phyloP scores from a whole-genome alignment of 495 filamentous ascomycete genomes.

The Lasiosphaeria miniovina region DNA sequence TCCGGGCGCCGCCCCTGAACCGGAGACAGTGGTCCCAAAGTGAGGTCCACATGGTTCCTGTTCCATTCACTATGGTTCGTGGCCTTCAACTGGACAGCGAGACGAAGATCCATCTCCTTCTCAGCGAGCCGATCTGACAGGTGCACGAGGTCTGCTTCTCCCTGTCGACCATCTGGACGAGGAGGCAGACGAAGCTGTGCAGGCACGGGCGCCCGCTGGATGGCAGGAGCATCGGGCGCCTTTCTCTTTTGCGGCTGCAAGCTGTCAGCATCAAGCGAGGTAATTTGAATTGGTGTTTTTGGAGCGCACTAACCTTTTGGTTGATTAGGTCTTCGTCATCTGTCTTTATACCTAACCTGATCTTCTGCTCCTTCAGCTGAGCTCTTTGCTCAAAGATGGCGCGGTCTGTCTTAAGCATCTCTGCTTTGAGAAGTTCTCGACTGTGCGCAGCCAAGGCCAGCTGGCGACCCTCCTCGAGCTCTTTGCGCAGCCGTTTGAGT shows the following conservation, averaged over 20 bases:
- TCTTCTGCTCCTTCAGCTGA: constrained; percentile 80
- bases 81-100: constrained; percentile 76
- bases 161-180: constrained; percentile 65
- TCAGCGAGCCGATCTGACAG: constrained; percentile 75
- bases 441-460: constrained; percentile 71
- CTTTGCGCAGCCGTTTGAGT: constrained; percentile 83
- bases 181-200: constrained; percentile 60
- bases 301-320: constrained; percentile 67
- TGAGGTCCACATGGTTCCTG: constrained; percentile 76
- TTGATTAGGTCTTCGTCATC: constrained; percentile 95
- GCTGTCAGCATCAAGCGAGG: constrained; percentile 37
- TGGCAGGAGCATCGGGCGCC: constrained; percentile 50
- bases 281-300: constrained; percentile 4
- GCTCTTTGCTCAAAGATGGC: constrained; percentile 76
- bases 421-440: constrained; percentile 73
- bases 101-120: constrained; percentile 73
- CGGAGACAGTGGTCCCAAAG: constrained; percentile 74
- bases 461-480: constrained; percentile 84
- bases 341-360: constrained; percentile 81
- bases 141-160: constrained; percentile 72
- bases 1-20: constrained; percentile 62
- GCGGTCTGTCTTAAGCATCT: constrained; percentile 69
- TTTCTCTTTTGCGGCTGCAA: constrained; percentile 67
- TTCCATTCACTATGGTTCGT: constrained; percentile 85
- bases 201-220: constrained; percentile 53